Conservation (phyloP, 768 basidiomycete genomes). For the Neoboletus subvelutipes region DNA sequence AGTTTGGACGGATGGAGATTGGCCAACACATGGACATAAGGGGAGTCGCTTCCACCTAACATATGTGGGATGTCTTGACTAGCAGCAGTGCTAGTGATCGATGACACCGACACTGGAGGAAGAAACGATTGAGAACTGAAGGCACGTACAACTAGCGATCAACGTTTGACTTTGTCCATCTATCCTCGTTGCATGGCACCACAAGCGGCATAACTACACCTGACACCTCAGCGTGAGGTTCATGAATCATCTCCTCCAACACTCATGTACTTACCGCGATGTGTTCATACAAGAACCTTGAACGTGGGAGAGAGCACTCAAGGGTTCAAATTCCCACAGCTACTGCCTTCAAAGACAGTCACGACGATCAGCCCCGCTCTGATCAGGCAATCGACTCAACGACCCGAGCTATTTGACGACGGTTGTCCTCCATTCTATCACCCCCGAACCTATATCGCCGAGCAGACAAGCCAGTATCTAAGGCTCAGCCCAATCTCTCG, state of each 20-base stretch:
- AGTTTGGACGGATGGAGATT: not conserved
- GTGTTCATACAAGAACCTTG: too few species aligned
- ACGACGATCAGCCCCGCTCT: too few species aligned
- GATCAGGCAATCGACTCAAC: not conserved
- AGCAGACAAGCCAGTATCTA: not conserved
- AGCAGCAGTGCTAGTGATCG: not conserved
- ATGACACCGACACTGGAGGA: not conserved
- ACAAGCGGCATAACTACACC: not conserved
- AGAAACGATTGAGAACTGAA: too few species aligned
- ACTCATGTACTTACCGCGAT: too few species aligned
- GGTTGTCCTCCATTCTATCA: not conserved
- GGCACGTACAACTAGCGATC: not conserved
- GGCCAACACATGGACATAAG: not conserved
- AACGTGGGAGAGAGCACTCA: not conserved
- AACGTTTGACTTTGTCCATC: not conserved
- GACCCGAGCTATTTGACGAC: not conserved
- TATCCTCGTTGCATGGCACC: not conserved
- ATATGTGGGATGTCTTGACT: not conserved
- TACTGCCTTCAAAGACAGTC: too few species aligned
- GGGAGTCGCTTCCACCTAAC: not conserved
- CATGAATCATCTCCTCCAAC: too few species aligned
- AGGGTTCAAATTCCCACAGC: not conserved
- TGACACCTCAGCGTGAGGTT: too few species aligned
- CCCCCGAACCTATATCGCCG: not conserved
- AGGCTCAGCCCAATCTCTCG: not conserved